These are phyloP conservation scores for Brassica carinata DNA, from an alignment of 345 rosid species.

Conservation along the genomic window DNA sequence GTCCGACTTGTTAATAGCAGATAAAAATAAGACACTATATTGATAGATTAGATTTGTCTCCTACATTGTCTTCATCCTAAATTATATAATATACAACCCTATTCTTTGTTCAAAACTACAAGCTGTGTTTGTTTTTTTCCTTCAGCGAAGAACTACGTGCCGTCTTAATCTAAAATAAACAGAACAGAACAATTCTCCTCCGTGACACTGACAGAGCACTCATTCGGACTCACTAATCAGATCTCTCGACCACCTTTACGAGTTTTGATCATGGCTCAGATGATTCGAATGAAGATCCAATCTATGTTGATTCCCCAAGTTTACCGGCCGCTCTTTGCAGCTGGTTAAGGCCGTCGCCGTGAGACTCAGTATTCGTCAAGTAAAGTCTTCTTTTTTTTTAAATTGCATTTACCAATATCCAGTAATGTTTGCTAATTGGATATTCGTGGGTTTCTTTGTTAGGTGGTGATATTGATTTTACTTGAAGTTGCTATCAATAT, in stretches of 20 bases:
- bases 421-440: background rate
- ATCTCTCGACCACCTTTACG: conserved; percentile 6
- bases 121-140: background rate
- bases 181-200: background rate
- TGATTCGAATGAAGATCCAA: conserved; percentile 10
- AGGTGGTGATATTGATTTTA: background rate
- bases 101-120: background rate
- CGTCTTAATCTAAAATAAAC: background rate
- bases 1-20: too few relatives aligned
- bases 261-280: background rate
- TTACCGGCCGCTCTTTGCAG: background rate
- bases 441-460: background rate
- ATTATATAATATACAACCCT: too few relatives aligned
- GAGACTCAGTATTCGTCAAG: background rate
- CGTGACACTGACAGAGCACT: conserved; percentile 2
- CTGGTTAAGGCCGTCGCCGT: background rate
- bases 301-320: background rate
- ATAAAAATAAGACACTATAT: too few relatives aligned
- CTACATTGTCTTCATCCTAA: too few relatives aligned
- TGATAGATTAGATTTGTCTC: too few relatives aligned
- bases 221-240: background rate
- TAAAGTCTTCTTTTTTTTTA: background rate
- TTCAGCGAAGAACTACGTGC: background rate
- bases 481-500: too few relatives aligned
- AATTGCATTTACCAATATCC: background rate